Conservation (phyloP, 768 basidiomycete genomes). For the Hygrocybe punicea region DNA sequence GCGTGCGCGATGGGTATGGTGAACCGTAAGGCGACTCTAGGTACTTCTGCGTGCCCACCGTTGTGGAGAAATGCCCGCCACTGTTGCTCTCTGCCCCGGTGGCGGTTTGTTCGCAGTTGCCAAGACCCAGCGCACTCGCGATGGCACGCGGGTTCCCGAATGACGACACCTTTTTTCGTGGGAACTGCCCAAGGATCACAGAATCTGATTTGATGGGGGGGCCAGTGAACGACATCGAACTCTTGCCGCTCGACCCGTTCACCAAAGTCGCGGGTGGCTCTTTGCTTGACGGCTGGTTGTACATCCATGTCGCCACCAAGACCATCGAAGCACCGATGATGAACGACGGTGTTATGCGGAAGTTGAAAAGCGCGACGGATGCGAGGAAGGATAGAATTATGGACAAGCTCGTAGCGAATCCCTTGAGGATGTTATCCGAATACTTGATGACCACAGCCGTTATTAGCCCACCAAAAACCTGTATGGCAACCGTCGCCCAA, state of each 20-base stretch:
- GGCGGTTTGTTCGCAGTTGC: conserved; percentile 12
- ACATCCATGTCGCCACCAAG: conserved; percentile 87
- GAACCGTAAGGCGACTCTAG: conserved; percentile 42
- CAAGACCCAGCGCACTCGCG: conserved; percentile 49
- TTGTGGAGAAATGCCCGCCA: conserved; percentile 22
- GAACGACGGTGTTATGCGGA: conserved; percentile 83
- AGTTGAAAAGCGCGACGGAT: conserved; percentile 87
- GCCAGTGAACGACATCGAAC: conserved; percentile 34
- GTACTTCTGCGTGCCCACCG: conserved; percentile 36
- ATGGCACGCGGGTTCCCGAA: conserved; percentile 51
- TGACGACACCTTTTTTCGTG: conserved; percentile 43
- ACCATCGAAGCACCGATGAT: conserved; percentile 83
- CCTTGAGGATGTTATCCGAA: conserved; percentile 91
- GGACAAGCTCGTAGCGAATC: conserved; percentile 93
- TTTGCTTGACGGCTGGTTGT: conserved; percentile 56
- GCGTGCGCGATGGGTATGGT: conserved; percentile 38
- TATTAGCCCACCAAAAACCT: conserved; percentile 89
- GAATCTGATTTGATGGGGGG: conserved; percentile 48
- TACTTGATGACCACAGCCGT: conserved; percentile 98
- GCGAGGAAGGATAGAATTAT: conserved; percentile 96
- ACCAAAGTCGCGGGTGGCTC: no score
- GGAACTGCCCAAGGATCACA: conserved; percentile 60
- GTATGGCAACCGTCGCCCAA: conserved; percentile 85
- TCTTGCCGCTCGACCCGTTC: no score
- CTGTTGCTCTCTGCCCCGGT: conserved; percentile 5